A percentile compares a stretch with the other conserved stretches of the same genome.
These are phyloP conservation scores for Grosmannia huntii DNA, from an alignment of 2,329 filamentous ascomycete species.

Conservation along the genomic window DNA sequence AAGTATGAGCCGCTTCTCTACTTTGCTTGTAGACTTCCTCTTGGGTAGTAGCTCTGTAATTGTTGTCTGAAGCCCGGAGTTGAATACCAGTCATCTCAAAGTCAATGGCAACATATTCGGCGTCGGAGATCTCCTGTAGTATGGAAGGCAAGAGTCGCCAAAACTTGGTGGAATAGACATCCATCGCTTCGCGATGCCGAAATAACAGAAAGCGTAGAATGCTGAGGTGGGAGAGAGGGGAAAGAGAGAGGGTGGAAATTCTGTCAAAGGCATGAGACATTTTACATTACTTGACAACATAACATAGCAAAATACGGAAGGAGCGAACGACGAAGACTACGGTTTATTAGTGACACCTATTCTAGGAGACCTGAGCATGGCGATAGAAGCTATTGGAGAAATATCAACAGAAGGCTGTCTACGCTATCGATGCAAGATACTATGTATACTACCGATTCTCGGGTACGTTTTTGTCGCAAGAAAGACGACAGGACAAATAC, in stretches of 20 bases:
- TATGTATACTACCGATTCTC: neutral
- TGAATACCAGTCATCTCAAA: constrained; percentile 26
- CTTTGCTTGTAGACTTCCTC: constrained; percentile 16
- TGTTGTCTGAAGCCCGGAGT: neutral
- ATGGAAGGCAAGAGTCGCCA: constrained; percentile 18
- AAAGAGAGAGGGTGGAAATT: neutral
- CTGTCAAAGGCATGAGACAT: neutral
- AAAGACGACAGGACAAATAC: neutral
- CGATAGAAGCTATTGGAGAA: neutral
- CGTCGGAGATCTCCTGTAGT: constrained; percentile 17
- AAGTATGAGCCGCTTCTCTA: constrained; percentile 18
- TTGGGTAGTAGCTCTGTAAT: constrained; percentile 4
- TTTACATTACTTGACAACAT: neutral
- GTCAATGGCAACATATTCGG: constrained; percentile 22
- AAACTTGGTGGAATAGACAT: constrained; percentile 17
- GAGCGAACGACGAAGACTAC: neutral
- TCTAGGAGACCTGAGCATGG: neutral
- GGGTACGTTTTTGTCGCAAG: neutral
- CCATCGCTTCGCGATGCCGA: constrained; percentile 12
- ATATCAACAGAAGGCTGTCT: neutral
- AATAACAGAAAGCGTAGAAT: neutral
- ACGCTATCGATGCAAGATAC: neutral
- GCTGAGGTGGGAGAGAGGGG: neutral
- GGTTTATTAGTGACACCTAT: neutral
- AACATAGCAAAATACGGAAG: neutral